Conservation (phyloP, 495 filamentous ascomycete genomes). For the Penicillium dipodomyicola region DNA sequence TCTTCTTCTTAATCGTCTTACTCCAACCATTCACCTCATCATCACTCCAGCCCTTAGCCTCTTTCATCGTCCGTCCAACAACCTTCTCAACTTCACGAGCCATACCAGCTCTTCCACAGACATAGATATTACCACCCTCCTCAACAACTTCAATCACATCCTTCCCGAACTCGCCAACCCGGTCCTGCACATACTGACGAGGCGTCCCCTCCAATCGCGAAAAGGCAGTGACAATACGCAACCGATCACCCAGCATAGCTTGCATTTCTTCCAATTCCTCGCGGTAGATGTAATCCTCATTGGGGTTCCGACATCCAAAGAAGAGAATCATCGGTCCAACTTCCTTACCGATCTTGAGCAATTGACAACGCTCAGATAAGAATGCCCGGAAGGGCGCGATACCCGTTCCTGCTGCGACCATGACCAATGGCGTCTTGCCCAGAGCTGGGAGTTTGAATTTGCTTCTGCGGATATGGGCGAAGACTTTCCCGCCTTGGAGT, state of each 20-base stretch:
- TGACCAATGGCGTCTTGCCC: slow-evolving; percentile 36
- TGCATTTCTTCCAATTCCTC: slow-evolving; percentile 37
- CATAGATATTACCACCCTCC: slow-evolving; percentile 45
- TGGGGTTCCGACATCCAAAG: slow-evolving; percentile 44
- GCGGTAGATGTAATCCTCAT: slow-evolving; percentile 45
- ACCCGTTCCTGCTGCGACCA: slow-evolving; percentile 50
- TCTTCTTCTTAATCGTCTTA: slow-evolving; percentile 42
- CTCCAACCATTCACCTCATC: slow-evolving; percentile 40
- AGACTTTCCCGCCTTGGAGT: slow-evolving; percentile 33
- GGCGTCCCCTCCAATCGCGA: slow-evolving; percentile 25
- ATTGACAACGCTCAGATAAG: slow-evolving; percentile 41
- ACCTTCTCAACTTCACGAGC: slow-evolving; percentile 48
- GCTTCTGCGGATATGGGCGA: slow-evolving; percentile 43
- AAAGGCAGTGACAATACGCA: slow-evolving; percentile 38
- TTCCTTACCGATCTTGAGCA: slow-evolving; percentile 37
- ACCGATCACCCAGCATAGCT: slow-evolving; percentile 19
- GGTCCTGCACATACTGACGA: slow-evolving; percentile 43
- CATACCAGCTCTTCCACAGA: slow-evolving; percentile 52
- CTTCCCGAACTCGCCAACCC: slow-evolving; percentile 32
- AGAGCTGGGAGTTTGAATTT: slow-evolving; percentile 46
- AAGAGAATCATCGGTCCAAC: slow-evolving; percentile 44
- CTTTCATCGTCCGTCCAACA: slow-evolving; percentile 32
- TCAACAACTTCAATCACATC: slow-evolving; percentile 38
- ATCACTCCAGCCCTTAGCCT: slow-evolving; percentile 35
- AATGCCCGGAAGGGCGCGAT: slow-evolving; percentile 50